phyloP scores from a whole-genome alignment of 75 land plant genomes.

The Pinus albicaulis region DNA sequence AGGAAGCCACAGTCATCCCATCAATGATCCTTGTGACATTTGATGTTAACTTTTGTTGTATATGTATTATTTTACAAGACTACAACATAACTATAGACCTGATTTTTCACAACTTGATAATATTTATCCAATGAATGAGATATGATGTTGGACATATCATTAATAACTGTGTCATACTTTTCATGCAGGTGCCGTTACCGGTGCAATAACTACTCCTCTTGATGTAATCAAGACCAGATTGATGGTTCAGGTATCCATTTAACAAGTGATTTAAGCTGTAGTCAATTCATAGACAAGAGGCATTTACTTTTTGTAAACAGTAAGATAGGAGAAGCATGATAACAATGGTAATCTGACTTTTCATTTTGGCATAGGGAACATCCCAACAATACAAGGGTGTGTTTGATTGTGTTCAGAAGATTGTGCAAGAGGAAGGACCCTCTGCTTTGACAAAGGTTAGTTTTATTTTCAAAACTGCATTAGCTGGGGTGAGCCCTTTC shows the following conservation, averaged over 20 bases:
- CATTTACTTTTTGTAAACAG: neutral
- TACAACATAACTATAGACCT: no score
- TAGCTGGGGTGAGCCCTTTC: neutral
- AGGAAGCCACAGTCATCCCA: no score
- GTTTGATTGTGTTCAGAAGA: constrained; percentile 74
- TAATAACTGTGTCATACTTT: no score
- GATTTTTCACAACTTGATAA: no score
- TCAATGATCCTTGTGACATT: no score
- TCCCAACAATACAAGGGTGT: constrained; percentile 72
- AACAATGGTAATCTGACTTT: constrained; percentile 2
- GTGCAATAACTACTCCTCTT: constrained; percentile 96
- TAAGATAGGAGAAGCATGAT: neutral
- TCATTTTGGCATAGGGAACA: constrained; percentile 43
- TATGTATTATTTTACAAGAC: no score
- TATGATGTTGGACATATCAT: no score
- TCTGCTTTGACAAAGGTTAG: constrained; percentile 67
- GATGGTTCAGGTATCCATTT: constrained; percentile 80
- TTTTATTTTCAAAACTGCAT: neutral
- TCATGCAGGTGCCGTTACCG: constrained; percentile 83
- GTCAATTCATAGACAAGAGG: neutral
- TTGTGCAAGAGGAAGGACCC: constrained; percentile 79
- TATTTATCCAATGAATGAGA: no score
- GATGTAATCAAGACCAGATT: constrained; percentile 97
- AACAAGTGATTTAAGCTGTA: neutral
- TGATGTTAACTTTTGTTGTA: no score